These are phyloP conservation scores for Prorocentrum cordatum DNA, from an alignment of 169 alveolate genomes.

Conservation along the genomic window DNA sequence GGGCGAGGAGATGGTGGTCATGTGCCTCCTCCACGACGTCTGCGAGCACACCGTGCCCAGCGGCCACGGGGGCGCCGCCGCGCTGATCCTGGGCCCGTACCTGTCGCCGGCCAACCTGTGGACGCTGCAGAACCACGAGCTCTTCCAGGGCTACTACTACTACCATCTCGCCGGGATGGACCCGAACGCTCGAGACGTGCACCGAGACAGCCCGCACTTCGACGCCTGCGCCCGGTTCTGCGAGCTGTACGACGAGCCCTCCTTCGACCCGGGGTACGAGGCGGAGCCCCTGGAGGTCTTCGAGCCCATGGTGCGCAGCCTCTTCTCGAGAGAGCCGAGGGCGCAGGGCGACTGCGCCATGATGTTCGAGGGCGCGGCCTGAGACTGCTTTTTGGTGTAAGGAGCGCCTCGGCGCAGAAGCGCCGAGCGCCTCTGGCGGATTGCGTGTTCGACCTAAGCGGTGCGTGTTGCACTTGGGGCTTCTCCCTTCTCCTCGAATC, in stretches of 20 bases:
- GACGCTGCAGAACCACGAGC: constrained; percentile 16
- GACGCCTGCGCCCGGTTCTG: constrained; percentile 36
- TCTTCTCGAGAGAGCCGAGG: no score
- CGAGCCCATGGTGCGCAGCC: no score
- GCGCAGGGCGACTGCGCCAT: no score
- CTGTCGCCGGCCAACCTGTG: constrained; percentile 26
- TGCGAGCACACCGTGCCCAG: constrained; percentile 15
- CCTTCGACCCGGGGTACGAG: constrained; percentile 47
- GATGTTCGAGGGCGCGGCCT: no score
- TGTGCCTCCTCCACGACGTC: constrained; percentile 11
- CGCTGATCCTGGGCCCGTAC: constrained; percentile 28
- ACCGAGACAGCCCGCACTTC: constrained; percentile 38
- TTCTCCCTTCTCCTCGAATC: no score
- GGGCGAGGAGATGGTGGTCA: constrained; percentile 40
- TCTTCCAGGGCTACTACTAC: constrained; percentile 45
- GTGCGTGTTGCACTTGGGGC: no score
- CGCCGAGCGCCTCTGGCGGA: no score
- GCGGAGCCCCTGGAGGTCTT: no score
- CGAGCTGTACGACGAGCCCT: constrained; percentile 22
- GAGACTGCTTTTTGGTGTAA: no score
- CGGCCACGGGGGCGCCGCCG: constrained; percentile 33
- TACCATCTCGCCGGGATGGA: constrained; percentile 1
- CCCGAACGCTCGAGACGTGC: constrained; percentile 1
- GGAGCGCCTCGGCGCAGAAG: no score
- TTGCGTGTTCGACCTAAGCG: no score